Evolutionary conservation across 208 protist genomes (phyloP).

Genomic region (Angomonas ambiguus): DNA sequence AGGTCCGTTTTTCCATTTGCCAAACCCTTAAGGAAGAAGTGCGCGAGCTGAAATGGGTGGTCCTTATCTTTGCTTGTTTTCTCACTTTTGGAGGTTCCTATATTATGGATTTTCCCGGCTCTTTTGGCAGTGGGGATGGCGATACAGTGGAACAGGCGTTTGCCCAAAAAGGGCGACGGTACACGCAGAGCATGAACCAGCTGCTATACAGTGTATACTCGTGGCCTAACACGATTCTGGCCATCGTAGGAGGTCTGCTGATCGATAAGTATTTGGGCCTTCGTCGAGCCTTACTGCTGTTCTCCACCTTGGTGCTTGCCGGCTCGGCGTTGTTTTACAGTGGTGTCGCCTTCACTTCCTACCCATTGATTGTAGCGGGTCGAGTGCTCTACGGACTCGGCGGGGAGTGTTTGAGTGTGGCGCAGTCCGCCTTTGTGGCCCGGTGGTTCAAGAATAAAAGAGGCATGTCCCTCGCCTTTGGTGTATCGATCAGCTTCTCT

Average conservation of each 20-base stretch:
- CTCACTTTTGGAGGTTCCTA: constrained; percentile 85
- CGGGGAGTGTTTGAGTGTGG: constrained; percentile 82
- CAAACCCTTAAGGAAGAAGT: constrained; percentile 24
- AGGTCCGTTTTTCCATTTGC: not conserved
- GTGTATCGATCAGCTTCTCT: constrained; percentile 88
- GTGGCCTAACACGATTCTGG: constrained; percentile 89
- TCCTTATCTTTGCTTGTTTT: constrained; percentile 74
- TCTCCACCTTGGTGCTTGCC: constrained; percentile 52
- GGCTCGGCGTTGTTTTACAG: constrained; percentile 75
- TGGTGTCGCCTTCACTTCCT: constrained; percentile 54
- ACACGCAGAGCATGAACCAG: constrained; percentile 86
- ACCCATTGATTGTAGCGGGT: constrained; percentile 64
- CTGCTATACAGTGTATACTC: constrained; percentile 91
- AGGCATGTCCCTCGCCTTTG: constrained; percentile 90
- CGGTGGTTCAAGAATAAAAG: constrained; percentile 82
- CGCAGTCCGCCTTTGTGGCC: constrained; percentile 89
- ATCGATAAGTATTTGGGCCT: constrained; percentile 88
- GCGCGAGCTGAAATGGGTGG: constrained; percentile 70
- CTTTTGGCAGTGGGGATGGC: constrained; percentile 55
- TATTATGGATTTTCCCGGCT: constrained; percentile 78
- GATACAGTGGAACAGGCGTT: constrained; percentile 65
- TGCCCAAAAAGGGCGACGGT: constrained; percentile 31
- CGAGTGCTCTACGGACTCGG: constrained; percentile 88
- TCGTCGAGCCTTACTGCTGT: constrained; percentile 74
- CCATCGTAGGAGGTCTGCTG: constrained; percentile 79